phyloP scores from a whole-genome alignment of 2,329 filamentous ascomycete species.

The Penicillium sp. region DNA sequence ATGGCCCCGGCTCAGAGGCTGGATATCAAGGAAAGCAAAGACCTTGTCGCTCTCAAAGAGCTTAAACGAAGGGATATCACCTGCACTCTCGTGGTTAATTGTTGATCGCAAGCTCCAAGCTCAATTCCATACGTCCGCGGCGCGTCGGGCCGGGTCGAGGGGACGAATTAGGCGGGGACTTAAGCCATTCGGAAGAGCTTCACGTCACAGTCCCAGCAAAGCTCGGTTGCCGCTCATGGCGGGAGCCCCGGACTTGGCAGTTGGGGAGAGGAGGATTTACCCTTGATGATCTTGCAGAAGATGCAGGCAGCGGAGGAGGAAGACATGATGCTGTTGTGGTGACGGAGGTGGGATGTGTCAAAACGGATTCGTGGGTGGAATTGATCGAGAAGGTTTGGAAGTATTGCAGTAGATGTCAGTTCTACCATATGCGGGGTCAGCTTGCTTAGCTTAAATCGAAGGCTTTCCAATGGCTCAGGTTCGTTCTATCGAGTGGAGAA shows the following conservation, averaged over 20 bases:
- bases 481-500: background rate
- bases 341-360: no score
- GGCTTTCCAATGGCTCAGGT: background rate
- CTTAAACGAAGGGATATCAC: slow-evolving; percentile 94
- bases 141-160: no score
- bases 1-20: slow-evolving; percentile 80
- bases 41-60: slow-evolving; percentile 92
- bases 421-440: slow-evolving; percentile 16
- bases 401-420: slow-evolving; percentile 4
- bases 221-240: background rate
- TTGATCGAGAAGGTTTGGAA: no score
- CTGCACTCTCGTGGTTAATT: slow-evolving; percentile 41
- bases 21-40: slow-evolving; percentile 92
- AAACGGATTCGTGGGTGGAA: no score
- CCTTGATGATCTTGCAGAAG: slow-evolving; percentile 98
- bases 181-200: background rate
- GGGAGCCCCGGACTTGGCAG: no score
- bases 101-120: no score
- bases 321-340: no score
- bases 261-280: slow-evolving; percentile 36
- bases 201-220: background rate
- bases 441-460: background rate
- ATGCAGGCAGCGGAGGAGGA: slow-evolving; percentile 62
- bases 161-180: no score
- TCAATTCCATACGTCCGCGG: no score